Conservation (phyloP, 1,284 basidiomycete genomes). For the Pseudozyma hubeiensis region DNA sequence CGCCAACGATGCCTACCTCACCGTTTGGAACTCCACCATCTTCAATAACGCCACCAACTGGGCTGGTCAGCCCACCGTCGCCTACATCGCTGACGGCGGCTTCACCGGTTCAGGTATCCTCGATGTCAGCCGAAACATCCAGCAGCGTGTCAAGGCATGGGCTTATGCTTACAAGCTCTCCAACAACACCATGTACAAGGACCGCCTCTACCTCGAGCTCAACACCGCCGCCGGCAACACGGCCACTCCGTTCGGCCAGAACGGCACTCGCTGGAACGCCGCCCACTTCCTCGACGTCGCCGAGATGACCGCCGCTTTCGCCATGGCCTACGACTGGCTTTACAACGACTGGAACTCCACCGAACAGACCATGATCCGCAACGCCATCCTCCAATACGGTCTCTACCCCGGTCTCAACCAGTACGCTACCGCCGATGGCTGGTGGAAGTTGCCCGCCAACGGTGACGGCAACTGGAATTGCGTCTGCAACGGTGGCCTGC, state of each 20-base stretch:
- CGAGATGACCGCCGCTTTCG: slow-evolving; percentile 76
- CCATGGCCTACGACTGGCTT: slow-evolving; percentile 93
- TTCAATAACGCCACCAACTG: slow-evolving; percentile 86
- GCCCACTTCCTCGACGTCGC: slow-evolving; percentile 92
- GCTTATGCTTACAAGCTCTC: slow-evolving; percentile 91
- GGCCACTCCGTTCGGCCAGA: slow-evolving; percentile 73
- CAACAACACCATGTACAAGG: slow-evolving; percentile 88
- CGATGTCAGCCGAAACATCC: slow-evolving; percentile 89
- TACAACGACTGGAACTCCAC: slow-evolving; percentile 83
- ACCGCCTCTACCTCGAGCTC: slow-evolving; percentile 85
- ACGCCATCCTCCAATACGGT: slow-evolving; percentile 83
- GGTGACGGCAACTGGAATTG: slow-evolving; percentile 94
- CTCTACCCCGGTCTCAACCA: slow-evolving; percentile 72
- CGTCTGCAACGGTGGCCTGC: slow-evolving; percentile 91
- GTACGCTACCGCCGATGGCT: slow-evolving; percentile 67
- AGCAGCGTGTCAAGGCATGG: slow-evolving; percentile 90
- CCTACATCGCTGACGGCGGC: slow-evolving; percentile 80
- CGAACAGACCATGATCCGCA: slow-evolving; percentile 79
- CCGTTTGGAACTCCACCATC: slow-evolving; percentile 89
- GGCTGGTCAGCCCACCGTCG: slow-evolving; percentile 74
- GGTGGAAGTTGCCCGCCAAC: slow-evolving; percentile 70
- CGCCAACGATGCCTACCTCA: slow-evolving; percentile 84
- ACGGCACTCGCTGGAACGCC: slow-evolving; percentile 79
- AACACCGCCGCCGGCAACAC: slow-evolving; percentile 68
- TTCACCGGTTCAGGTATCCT: slow-evolving; percentile 82